phyloP scores from a whole-genome alignment of 495 filamentous ascomycete species.

The Collariella sp. region DNA sequence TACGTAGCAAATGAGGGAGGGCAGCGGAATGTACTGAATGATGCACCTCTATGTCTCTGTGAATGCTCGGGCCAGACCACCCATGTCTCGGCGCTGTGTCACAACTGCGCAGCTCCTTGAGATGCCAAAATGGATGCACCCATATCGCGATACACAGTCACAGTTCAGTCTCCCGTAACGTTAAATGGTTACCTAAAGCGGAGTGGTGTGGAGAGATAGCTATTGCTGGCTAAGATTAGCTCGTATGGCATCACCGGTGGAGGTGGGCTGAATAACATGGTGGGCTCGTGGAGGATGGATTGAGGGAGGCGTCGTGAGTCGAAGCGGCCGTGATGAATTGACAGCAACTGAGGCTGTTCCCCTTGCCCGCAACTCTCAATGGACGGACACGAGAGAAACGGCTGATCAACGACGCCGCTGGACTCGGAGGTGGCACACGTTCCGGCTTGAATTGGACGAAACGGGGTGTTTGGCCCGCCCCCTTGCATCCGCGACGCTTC shows the following conservation, averaged over 20 bases:
- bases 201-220: neutral
- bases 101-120: neutral
- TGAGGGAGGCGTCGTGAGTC: neutral
- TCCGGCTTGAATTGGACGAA: neutral
- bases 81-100: neutral
- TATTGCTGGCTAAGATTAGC: neutral
- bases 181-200: neutral
- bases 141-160: too few species aligned
- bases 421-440: too few species aligned
- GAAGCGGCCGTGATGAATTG: too few species aligned
- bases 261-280: neutral
- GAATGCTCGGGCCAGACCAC: neutral
- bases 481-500: constrained; percentile 4
- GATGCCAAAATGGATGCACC: too few species aligned
- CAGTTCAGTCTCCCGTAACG: neutral
- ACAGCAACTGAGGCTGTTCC: too few species aligned
- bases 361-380: too few species aligned
- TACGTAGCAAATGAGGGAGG: neutral
- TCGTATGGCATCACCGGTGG: neutral
- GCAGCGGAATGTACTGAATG: neutral
- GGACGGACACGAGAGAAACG: too few species aligned
- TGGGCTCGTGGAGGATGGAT: too few species aligned
- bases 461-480: constrained; percentile 2
- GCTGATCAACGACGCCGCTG: too few species aligned
- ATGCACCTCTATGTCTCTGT: neutral